Conservation (phyloP, 257 asterid species). For the Vinca minor region DNA sequence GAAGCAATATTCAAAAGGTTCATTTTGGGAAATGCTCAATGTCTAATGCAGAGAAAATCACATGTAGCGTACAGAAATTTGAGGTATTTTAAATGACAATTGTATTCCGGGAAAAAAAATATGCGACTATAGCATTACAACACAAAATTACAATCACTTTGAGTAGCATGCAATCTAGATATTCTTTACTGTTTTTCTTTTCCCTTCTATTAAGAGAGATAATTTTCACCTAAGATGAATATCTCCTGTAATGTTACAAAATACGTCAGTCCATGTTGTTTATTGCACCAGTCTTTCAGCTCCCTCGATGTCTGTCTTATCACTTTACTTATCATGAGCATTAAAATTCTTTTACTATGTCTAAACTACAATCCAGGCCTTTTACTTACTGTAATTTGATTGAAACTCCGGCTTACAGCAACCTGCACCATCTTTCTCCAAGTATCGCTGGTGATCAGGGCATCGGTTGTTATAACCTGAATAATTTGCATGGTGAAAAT, state of each 20-base stretch:
- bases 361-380: conserved; percentile 6
- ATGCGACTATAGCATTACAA: neutral
- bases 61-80: neutral
- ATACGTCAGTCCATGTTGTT: too few species aligned
- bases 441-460: conserved; percentile 63
- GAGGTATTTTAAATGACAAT: neutral
- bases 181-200: too few species aligned
- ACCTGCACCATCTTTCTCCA: conserved; percentile 89
- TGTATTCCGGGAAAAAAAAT: too few species aligned
- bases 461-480: conserved; percentile 97
- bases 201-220: too few species aligned
- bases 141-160: neutral
- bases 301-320: too few species aligned
- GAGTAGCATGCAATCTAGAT: neutral
- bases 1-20: neutral
- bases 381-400: conserved; percentile 76
- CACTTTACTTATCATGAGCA: too few species aligned
- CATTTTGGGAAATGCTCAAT: neutral
- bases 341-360: too few species aligned
- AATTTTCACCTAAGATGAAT: too few species aligned
- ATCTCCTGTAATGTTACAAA: too few species aligned
- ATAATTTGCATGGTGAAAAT: conserved; percentile 16
- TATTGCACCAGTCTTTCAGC: too few species aligned
- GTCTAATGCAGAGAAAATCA: neutral
- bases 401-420: conserved; percentile 89